Base-by-base conservation (phyloP, 2,329 filamentous ascomycete species). In the Colletotrichum sp. region DNA sequence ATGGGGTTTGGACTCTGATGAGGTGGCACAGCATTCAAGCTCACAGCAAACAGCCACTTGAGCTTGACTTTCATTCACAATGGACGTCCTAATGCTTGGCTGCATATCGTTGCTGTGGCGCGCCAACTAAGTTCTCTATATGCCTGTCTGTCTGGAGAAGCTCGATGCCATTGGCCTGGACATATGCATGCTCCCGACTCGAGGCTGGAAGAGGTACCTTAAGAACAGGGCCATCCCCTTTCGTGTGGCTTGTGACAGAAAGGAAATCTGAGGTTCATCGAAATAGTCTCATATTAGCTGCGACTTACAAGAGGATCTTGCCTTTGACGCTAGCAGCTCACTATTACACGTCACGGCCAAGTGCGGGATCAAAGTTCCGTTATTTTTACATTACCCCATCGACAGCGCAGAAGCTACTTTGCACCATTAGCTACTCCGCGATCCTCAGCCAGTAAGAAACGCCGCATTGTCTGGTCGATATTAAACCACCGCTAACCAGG, bases 41-140 rank as follows among this genome's bases (percentile, higher is more conserved):
- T 72, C 8, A n/a, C 28, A 21, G 65, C 36, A 28, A 28, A 57
- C 13, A 34, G 16, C 39, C 34, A 30, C 34, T 69, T 65, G 64
- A 49, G n/a, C 49, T 66, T 49, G n/a, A 24, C 44, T 28, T 39
- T 49, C 44, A 49, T 49, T 21, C 44, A 49, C 44, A 49, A 28
- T 21, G 16, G 36, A 18, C 44, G 49, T 73, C 57, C 55, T 26
- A 8, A 18, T 69, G 59, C 49, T 66, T 52, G 44, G 36, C 39
- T 32, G 57, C 49, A 18, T 15, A 9, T 63, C 34, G 74, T 76
- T 76, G 70, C 74, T 39, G 64, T 63, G 74, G 69, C 49, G 64
- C 24, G 30, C 10, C 36, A 28, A 16, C 36, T 5, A 15, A 73
- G 59, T 76, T 73, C 70, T 70, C 34, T 15, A 3, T 10, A 12